phyloP scores from a whole-genome alignment of 345 rosid species.

The Arabis alpina region DNA sequence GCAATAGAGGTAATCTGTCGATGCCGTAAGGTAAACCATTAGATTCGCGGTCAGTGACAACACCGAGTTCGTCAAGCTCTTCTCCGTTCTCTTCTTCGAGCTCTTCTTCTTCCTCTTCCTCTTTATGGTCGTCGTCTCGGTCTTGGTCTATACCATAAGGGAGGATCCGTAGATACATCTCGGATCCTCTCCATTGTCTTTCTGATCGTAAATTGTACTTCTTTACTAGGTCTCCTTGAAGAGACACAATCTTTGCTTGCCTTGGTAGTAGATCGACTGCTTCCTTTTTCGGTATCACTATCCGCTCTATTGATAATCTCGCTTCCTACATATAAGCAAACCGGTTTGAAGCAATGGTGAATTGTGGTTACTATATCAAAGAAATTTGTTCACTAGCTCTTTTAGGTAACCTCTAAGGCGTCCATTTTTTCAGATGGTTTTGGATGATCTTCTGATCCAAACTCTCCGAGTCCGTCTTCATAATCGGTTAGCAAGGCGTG shows the following conservation, averaged over 20 bases:
- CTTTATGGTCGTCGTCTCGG: conserved; percentile 37
- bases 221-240: conserved; percentile 63
- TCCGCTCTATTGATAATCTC: conserved; percentile 74
- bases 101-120: conserved; percentile 54
- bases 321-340: conserved; percentile 61
- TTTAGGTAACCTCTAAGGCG: conserved; percentile 69
- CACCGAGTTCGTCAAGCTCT: conserved; percentile 35
- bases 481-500: conserved; percentile 56
- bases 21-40: conserved; percentile 30
- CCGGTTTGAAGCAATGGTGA: conserved; percentile 4
- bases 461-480: conserved; percentile 54
- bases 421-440: conserved; percentile 68
- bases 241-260: conserved; percentile 55
- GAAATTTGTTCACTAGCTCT: conserved; percentile 8
- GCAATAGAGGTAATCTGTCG: conserved; percentile 41
- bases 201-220: conserved; percentile 65
- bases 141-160: conserved; percentile 51
- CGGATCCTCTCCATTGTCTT: conserved; percentile 57
- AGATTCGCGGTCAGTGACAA: background rate
- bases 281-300: conserved; percentile 75
- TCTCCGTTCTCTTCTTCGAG: conserved; percentile 33
- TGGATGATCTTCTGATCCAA: conserved; percentile 52
- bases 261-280: conserved; percentile 73
- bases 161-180: conserved; percentile 56
- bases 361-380: background rate